A percentile compares a stretch with the other conserved stretches of the same genome.
Evolutionary conservation across 1,284 basidiomycete genomes (phyloP).

Genomic region (Pseudozyma sp.): DNA sequence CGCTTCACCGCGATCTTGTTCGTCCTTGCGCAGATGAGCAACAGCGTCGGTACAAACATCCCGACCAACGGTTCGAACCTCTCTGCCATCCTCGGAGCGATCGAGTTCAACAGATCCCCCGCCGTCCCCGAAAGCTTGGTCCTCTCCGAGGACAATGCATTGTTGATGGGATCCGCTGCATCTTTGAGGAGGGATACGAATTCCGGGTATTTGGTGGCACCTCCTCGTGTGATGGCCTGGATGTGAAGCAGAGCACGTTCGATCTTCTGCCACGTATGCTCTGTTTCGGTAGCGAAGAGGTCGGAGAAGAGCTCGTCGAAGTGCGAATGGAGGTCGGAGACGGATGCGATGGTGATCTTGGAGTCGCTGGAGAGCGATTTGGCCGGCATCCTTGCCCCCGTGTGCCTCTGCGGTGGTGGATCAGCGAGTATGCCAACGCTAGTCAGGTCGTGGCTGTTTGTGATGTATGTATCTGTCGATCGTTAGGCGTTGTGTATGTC

Average conservation of each 20-base stretch:
- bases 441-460: not conserved
- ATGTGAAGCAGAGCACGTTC: constrained; percentile 50
- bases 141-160: constrained; percentile 71
- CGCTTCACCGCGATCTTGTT: constrained; percentile 72
- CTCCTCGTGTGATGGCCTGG: constrained; percentile 59
- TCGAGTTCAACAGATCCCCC: constrained; percentile 71
- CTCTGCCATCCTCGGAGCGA: constrained; percentile 70
- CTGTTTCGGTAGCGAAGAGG: constrained; percentile 49
- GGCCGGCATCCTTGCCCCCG: constrained; percentile 15
- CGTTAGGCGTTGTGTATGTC: no score
- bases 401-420: no score
- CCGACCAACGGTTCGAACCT: constrained; percentile 70
- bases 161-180: constrained; percentile 39
- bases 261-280: constrained; percentile 63
- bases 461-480: no score
- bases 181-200: constrained; percentile 51
- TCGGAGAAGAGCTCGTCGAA: constrained; percentile 27
- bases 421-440: no score
- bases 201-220: constrained; percentile 53
- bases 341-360: constrained; percentile 23
- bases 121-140: constrained; percentile 71
- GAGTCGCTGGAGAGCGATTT: constrained; percentile 16
- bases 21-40: constrained; percentile 71
- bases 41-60: constrained; percentile 70
- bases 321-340: constrained; percentile 16